A percentile compares a stretch with the other conserved stretches of the same genome.
phyloP scores from a whole-genome alignment of 495 filamentous ascomycete genomes.

The Peziza echinospora region DNA sequence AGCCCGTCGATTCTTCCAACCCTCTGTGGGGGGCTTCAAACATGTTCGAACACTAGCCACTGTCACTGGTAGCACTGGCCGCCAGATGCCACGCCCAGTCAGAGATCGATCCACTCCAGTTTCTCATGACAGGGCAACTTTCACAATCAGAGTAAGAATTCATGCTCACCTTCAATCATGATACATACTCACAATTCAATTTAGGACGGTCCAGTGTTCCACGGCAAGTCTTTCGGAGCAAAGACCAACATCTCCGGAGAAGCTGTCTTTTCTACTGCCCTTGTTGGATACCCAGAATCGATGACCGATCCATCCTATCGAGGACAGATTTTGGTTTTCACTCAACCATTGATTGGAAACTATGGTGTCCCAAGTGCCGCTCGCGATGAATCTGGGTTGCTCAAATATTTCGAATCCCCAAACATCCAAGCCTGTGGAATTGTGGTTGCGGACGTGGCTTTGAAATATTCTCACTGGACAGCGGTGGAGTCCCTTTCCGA shows the following conservation, averaged over 20 bases:
- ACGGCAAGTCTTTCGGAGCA: conserved; percentile 87
- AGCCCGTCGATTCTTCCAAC: conserved; percentile 29
- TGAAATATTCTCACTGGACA: conserved; percentile 85
- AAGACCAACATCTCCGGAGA: conserved; percentile 82
- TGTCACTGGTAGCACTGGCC: conserved; percentile 43
- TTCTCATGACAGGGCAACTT: conserved; percentile 60
- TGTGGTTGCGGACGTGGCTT: conserved; percentile 72
- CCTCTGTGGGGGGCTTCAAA: conserved; percentile 17
- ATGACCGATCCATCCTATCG: conserved; percentile 85
- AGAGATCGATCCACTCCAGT: conserved; percentile 31
- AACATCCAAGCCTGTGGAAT: conserved; percentile 85
- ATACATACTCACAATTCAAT: background rate
- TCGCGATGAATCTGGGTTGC: conserved; percentile 25
- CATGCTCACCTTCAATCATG: background rate
- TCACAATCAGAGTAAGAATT: conserved; percentile 62
- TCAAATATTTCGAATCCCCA: conserved; percentile 74
- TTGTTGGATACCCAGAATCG: conserved; percentile 86
- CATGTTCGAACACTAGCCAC: conserved; percentile 47
- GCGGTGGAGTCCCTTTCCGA: conserved; percentile 69
- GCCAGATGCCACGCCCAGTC: conserved; percentile 26
- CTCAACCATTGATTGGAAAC: conserved; percentile 77
- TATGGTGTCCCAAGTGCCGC: conserved; percentile 35
- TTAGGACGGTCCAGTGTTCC: conserved; percentile 65
- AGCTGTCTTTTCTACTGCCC: conserved; percentile 52
- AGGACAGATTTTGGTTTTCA: conserved; percentile 77